Conservation (phyloP, 2,329 filamentous ascomycete species). For the Aspergillus awamori region DNA sequence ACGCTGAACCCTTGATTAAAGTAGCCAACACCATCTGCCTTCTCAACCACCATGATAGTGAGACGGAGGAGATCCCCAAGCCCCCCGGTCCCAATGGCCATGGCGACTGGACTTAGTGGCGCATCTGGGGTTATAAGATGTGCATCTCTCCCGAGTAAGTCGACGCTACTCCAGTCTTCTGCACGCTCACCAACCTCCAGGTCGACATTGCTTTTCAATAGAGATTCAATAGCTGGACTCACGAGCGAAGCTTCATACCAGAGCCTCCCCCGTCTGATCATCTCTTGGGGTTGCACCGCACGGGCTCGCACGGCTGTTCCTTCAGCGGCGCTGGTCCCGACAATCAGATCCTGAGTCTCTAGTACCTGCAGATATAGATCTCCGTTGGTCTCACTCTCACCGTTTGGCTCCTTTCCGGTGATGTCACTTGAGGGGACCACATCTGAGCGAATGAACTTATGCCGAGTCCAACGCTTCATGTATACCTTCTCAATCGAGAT, state of each 20-base stretch:
- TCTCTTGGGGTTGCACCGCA: slow-evolving; percentile 27
- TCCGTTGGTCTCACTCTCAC: slow-evolving; percentile 16
- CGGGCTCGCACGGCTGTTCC: slow-evolving; percentile 32
- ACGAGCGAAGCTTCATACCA: slow-evolving; percentile 47
- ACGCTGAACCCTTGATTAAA: slow-evolving; percentile 25
- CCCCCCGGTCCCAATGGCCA: slow-evolving; percentile 23
- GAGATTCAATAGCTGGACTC: slow-evolving; percentile 38
- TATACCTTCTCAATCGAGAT: slow-evolving; percentile 37
- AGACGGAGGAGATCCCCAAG: slow-evolving; percentile 33
- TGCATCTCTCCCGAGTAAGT: slow-evolving; percentile 34
- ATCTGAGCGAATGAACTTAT: slow-evolving; percentile 27
- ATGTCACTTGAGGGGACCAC: background rate
- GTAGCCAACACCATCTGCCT: slow-evolving; percentile 42
- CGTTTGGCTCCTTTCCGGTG: background rate
- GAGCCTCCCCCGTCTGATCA: slow-evolving; percentile 36
- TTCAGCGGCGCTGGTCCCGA: slow-evolving; percentile 26
- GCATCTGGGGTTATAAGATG: slow-evolving; percentile 3
- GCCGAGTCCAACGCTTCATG: slow-evolving; percentile 39
- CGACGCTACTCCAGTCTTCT: slow-evolving; percentile 32
- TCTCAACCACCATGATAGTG: slow-evolving; percentile 35
- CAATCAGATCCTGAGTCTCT: slow-evolving; percentile 43
- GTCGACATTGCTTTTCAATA: slow-evolving; percentile 35
- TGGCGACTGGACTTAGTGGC: slow-evolving; percentile 23
- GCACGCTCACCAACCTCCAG: slow-evolving; percentile 41
- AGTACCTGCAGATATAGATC: slow-evolving; percentile 40